These are phyloP conservation scores for Trichoderma koningii DNA, from an alignment of 2,329 filamentous ascomycete species.

Conservation along the genomic window DNA sequence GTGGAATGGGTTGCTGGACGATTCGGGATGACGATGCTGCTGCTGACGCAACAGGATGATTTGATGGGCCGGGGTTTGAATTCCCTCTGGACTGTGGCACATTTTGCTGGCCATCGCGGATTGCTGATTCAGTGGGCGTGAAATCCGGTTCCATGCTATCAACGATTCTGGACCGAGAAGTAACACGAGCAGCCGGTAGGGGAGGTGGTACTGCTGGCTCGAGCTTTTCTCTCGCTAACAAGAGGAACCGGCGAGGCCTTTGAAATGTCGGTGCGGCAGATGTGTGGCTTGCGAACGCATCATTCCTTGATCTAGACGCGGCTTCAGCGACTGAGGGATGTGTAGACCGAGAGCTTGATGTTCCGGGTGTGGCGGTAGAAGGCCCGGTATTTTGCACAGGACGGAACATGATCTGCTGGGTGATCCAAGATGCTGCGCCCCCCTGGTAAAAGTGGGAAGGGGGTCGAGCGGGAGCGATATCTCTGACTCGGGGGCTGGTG, in stretches of 20 bases:
- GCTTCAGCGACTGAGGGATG: background rate
- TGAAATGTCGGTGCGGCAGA: background rate
- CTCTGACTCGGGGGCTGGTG: background rate
- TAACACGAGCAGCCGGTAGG: background rate
- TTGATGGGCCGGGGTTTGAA: background rate
- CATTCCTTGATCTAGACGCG: no score
- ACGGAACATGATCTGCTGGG: background rate
- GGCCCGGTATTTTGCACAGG: background rate
- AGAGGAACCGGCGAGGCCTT: background rate
- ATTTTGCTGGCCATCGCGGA: background rate
- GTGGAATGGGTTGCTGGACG: no score
- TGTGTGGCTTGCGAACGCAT: no score
- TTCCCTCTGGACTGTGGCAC: background rate
- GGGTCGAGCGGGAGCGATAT: no score
- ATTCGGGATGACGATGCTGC: no score
- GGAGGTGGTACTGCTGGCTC: background rate
- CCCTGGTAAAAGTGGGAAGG: background rate
- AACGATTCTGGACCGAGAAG: background rate
- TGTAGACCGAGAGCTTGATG: background rate
- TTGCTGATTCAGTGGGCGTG: background rate
- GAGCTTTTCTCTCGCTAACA: background rate
- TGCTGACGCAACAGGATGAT: no score
- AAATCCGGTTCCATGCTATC: background rate
- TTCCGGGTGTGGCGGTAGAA: background rate
- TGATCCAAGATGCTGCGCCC: background rate